A percentile compares a stretch with the other conserved stretches of the same genome.
Conservation (phyloP, 345 rosid genomes). For the Salix udensis region DNA sequence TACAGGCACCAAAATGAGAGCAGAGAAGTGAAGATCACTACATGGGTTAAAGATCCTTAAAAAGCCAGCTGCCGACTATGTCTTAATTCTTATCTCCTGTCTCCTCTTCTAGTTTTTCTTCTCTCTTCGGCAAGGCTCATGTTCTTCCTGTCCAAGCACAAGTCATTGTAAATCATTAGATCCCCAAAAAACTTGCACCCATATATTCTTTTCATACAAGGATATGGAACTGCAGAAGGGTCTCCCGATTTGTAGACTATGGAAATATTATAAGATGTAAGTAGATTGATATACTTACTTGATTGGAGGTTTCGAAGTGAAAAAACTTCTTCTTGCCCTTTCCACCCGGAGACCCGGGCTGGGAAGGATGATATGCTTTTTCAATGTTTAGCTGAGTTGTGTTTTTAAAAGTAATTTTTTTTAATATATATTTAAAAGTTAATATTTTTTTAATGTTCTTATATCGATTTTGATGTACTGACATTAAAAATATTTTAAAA, state of each 20-base stretch:
- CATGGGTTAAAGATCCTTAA: not conserved
- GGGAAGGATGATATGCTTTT: not conserved
- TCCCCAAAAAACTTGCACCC: not conserved
- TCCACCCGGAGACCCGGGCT: slow-evolving; percentile 13
- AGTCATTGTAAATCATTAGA: no score
- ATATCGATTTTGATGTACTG: no score
- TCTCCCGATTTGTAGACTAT: not conserved
- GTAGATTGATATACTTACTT: slow-evolving; percentile 12
- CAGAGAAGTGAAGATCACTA: no score
- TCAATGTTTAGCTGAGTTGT: no score
- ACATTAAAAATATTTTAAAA: no score
- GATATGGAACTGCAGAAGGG: no score
- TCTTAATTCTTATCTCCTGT: not conserved
- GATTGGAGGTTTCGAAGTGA: slow-evolving; percentile 21
- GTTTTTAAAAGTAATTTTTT: no score
- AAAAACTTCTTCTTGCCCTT: slow-evolving; percentile 30
- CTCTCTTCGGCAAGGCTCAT: slow-evolving; percentile 23
- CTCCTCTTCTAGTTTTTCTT: not conserved
- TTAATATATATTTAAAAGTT: no score
- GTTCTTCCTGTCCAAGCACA: slow-evolving; percentile 30
- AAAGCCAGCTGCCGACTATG: not conserved
- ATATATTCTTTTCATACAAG: no score
- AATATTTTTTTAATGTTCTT: no score
- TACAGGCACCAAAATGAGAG: no score
- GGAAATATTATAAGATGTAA: not conserved